These are phyloP conservation scores for Ophiostoma sp. DNA, from an alignment of 2,329 filamentous ascomycete genomes.

Conservation along the genomic window DNA sequence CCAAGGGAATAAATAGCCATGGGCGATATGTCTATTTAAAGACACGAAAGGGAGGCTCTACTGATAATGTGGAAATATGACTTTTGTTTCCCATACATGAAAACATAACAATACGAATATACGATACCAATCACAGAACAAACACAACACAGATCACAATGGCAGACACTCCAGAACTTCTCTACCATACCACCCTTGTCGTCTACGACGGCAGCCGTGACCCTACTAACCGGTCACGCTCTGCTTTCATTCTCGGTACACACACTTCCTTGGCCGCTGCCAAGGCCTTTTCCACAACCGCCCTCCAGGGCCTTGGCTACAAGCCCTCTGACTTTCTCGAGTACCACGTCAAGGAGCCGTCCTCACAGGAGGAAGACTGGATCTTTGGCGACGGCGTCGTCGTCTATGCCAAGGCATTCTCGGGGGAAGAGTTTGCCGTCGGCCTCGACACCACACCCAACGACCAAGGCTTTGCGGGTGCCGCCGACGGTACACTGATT, in stretches of 20 bases:
- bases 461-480: slow-evolving; percentile 34
- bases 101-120: not conserved
- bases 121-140: not conserved
- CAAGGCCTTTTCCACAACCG: slow-evolving; percentile 39
- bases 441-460: slow-evolving; percentile 43
- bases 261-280: slow-evolving; percentile 41
- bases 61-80: not conserved
- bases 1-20: not conserved
- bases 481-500: slow-evolving; percentile 30
- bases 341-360: slow-evolving; percentile 34
- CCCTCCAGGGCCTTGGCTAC: slow-evolving; percentile 41
- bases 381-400: slow-evolving; percentile 42
- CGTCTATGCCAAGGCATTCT: slow-evolving; percentile 40
- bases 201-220: slow-evolving; percentile 28
- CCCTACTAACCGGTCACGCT: slow-evolving; percentile 35
- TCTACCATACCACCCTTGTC: slow-evolving; percentile 40
- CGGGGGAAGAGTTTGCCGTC: slow-evolving; percentile 42
- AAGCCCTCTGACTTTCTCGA: slow-evolving; percentile 40
- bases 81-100: not conserved
- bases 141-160: slow-evolving; percentile 19
- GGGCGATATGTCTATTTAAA: not conserved
- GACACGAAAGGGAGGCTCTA: not conserved
- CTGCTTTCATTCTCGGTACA: slow-evolving; percentile 43
- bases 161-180: slow-evolving; percentile 35
- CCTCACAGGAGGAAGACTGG: slow-evolving; percentile 34